These are phyloP conservation scores for Tylopilus vinaceipallidus DNA, from an alignment of 768 basidiomycete species.

Conservation along the genomic window DNA sequence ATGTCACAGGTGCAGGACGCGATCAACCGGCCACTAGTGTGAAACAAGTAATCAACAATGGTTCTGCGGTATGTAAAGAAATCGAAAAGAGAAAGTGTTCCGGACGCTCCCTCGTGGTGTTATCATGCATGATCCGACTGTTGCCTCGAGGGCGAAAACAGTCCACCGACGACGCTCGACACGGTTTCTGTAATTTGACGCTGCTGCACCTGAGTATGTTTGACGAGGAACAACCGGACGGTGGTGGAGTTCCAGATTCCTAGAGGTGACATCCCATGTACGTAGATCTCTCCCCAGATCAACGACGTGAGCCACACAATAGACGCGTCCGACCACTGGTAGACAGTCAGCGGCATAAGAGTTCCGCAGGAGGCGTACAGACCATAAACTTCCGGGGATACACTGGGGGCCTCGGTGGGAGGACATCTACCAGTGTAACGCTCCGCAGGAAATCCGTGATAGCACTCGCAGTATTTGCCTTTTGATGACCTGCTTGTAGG, in stretches of 20 bases:
- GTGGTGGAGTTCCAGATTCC: constrained; percentile 91
- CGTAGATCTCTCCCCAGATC: constrained; percentile 95
- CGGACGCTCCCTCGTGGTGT: neutral
- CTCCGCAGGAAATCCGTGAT: constrained; percentile 75
- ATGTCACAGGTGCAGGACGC: too few species aligned
- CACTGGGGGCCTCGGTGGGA: constrained; percentile 68
- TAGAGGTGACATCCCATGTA: constrained; percentile 81
- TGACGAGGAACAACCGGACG: constrained; percentile 88
- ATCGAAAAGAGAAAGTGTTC: neutral
- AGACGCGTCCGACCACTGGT: constrained; percentile 89
- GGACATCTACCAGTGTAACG: constrained; percentile 64
- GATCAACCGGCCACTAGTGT: too few species aligned
- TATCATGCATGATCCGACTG: constrained; percentile 27
- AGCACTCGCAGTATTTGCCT: constrained; percentile 59
- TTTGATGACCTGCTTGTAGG: constrained; percentile 65
- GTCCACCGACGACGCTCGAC: constrained; percentile 76
- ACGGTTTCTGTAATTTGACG: constrained; percentile 78
- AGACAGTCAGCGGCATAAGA: constrained; percentile 1
- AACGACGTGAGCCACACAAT: constrained; percentile 90
- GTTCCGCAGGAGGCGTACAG: constrained; percentile 25
- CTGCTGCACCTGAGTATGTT: constrained; percentile 69
- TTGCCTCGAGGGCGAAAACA: constrained; percentile 49
- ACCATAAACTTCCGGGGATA: constrained; percentile 76
- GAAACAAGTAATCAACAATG: too few species aligned
- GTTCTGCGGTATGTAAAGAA: too few species aligned